Evolutionary conservation across 331 rosid species (phyloP), one percentile per base, ranked within the genome.

Genomic region (Pyrus hybrid): DNA sequence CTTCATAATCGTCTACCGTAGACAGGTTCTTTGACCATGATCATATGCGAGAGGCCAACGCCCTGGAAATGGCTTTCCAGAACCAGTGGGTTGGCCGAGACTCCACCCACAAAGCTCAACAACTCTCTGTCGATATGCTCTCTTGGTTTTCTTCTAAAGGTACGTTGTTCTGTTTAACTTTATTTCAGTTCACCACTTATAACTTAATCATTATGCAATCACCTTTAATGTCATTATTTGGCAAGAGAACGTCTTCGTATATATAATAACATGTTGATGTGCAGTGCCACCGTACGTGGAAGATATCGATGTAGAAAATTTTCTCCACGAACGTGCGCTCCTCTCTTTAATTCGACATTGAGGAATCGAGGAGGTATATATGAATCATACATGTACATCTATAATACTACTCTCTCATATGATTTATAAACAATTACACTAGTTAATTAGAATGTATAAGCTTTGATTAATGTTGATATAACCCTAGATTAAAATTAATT

Each of bases 61-160:
- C 43, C 57, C 95, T 85, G 72, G 93, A 91, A 83, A 76, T 89
- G 91, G 97, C 95, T 22, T 67, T 91, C 54, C 72, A 83, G 25
- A 87, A 89, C 68, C 75, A 86, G 20, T 91, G 97, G 95, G 97
- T 90, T 29, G 97, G 97, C 29, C 74, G 16, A 8, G 95, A 91
- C 28, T 91, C 97, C 23, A 77, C 64, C 60, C 87, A 78, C n/a
- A 91, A 91, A 80, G 88, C 90, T 14, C 85, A 79, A 6, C 84
- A 86, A 26, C 93, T 91, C 33, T 87, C 90, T 30, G 43, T 78
- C 30, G 76, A 91, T 67, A 76, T 91, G 28, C 81, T 77, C 72
- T 83, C 85, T 6, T 85, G 74, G 87, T 78, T 91, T 72, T 89
- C 90, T 79, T 87, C 93, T 81, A 83, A 77, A 67, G 86, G 97